Evolutionary conservation across 2,329 filamentous ascomycete species (phyloP), one percentile per base, ranked within the genome.

Genomic region (Didymella exigua): DNA sequence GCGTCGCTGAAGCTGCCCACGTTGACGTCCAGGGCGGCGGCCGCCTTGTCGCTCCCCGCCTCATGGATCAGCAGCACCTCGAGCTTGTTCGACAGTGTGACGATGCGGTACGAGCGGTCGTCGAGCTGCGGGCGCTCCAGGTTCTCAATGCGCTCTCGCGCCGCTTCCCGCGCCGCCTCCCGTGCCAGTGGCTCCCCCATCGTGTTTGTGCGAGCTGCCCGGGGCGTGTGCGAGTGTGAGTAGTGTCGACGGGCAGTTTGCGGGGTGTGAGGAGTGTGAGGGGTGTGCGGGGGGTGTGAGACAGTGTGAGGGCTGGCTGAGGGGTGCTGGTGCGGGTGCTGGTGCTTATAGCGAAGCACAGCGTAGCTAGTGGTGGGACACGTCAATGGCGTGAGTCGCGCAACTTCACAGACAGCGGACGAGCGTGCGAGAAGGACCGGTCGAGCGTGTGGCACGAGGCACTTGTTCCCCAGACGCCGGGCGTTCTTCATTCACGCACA

Each of bases 1-100:
- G 90, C 86, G 71, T 99, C 95, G 71, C 90, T 96, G 79, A 97
- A 97, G 76, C 91, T 96, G 58, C 95, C 95, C 30, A 97, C 93
- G 75, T 96, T 93, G 71, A 98, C 93, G 73, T 98, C 95, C 71
- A 98, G 86, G 45, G 93, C 90, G 9, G 93, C 95, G 69, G 92
- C 96, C 61, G 95, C 93, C 82, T 98, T 98, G 81, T 99, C 95
- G 7, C 95, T 96, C 59, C 96, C 89, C 1, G 90, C 85, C 77
- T 99, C 95, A 73, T 98, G 93, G 51, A 98, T 95, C 44, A 99
- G 79, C 16, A 99, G 82, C 7, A 87, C 93, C 80, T 99, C 93
- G 14, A 99, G 84, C 74, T 93, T 83, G 76, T 99, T 99, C 41
- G 85, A 80, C 48, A 99, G 82, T 48, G 86, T 85, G 65, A 98